These are phyloP conservation scores for Phylloporus arenicola DNA, from an alignment of 768 basidiomycete genomes.

Conservation along the genomic window DNA sequence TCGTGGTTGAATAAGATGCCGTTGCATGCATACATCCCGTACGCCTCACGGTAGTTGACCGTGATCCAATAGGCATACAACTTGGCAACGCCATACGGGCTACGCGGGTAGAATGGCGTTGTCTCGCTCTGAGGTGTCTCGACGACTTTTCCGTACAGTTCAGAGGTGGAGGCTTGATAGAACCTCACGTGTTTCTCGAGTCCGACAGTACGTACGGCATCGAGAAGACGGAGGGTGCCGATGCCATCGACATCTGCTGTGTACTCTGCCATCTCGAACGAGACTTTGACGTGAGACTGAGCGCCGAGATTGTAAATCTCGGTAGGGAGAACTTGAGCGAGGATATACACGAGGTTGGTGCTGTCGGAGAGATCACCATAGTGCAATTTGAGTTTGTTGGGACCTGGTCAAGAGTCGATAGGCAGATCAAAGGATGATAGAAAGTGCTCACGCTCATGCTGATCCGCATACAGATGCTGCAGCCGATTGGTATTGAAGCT, in stretches of 20 bases:
- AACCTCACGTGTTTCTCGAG: conserved; percentile 90
- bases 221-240: conserved; percentile 91
- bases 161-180: conserved; percentile 97
- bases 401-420: conserved; percentile 37
- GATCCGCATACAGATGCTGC: conserved; percentile 89
- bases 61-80: conserved; percentile 89
- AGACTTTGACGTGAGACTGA: conserved; percentile 98
- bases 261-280: conserved; percentile 99
- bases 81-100: conserved; percentile 94
- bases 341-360: conserved; percentile 95
- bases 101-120: conserved; percentile 97
- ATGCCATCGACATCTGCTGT: conserved; percentile 96
- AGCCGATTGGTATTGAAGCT: conserved; percentile 97
- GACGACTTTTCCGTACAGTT: conserved; percentile 95
- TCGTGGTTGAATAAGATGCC: conserved; percentile 99
- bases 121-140: conserved; percentile 94
- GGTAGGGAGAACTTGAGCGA: conserved; percentile 89
- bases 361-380: conserved; percentile 94
- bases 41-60: conserved; percentile 90
- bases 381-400: conserved; percentile 76
- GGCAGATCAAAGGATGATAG: not conserved
- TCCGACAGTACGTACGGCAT: conserved; percentile 93
- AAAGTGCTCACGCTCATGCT: conserved; percentile 72
- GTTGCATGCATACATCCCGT: conserved; percentile 95
- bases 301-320: conserved; percentile 98